These are phyloP conservation scores for Arthrobotrys iridis DNA, from an alignment of 2,329 filamentous ascomycete genomes.

Conservation along the genomic window DNA sequence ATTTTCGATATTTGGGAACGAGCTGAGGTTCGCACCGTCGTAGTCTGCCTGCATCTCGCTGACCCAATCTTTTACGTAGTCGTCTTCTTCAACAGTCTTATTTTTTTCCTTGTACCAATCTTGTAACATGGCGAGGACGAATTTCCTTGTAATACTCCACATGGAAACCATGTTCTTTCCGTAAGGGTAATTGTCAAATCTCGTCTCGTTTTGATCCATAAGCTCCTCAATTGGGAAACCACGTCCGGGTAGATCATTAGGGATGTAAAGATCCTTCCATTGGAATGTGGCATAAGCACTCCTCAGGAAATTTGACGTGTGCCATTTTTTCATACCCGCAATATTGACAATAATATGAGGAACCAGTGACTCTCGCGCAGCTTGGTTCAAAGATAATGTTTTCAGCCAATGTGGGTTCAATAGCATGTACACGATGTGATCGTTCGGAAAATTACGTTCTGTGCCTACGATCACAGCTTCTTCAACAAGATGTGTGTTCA, in stretches of 20 bases:
- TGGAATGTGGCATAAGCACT: conserved; percentile 64
- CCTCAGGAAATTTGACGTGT: conserved; percentile 61
- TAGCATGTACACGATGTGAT: conserved; percentile 64
- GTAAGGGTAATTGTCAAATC: conserved; percentile 66
- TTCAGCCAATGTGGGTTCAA: conserved; percentile 66
- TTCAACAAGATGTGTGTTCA: conserved; percentile 65
- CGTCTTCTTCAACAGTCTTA: conserved; percentile 59
- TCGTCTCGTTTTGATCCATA: conserved; percentile 59
- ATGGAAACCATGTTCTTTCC: conserved; percentile 64
- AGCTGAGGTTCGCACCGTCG: conserved; percentile 56
- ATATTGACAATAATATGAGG: conserved; percentile 64
- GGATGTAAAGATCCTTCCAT: conserved; percentile 64
- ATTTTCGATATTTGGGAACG: conserved; percentile 63
- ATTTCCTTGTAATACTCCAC: conserved; percentile 64
- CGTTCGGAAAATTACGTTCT: conserved; percentile 62
- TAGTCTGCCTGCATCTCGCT: not conserved
- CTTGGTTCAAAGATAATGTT: conserved; percentile 66
- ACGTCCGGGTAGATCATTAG: conserved; percentile 63
- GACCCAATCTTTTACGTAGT: conserved; percentile 59
- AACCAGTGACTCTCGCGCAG: conserved; percentile 63
- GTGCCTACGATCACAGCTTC: conserved; percentile 65
- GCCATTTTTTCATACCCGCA: conserved; percentile 61
- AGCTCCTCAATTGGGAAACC: conserved; percentile 63
- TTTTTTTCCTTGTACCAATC: too few relatives aligned
- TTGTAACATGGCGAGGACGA: too few relatives aligned